Evolutionary conservation across 2,329 filamentous ascomycete species (phyloP).

Genomic region (Talaromyces sp.): DNA sequence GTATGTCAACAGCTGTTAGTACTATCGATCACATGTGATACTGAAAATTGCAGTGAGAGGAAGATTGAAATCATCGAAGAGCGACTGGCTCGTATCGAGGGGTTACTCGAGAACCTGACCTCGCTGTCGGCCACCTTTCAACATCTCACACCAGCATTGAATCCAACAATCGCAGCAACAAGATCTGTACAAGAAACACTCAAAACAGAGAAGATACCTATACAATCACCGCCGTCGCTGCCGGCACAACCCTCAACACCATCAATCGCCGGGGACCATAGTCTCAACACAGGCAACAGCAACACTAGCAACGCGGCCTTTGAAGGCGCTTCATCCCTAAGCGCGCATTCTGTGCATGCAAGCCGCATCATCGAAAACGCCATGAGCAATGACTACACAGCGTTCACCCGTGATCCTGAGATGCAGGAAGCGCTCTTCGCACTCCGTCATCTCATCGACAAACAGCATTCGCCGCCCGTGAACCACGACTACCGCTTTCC

Average conservation of each 20-base stretch:
- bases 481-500: conserved; percentile 29
- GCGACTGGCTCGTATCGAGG: conserved; percentile 49
- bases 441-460: conserved; percentile 38
- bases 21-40: background rate
- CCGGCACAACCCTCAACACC: background rate
- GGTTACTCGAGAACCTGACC: conserved; percentile 37
- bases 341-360: conserved; percentile 48
- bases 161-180: conserved; percentile 11
- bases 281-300: conserved; percentile 15
- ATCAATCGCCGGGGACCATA: conserved; percentile 4
- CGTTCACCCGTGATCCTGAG: conserved; percentile 36
- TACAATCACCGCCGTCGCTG: background rate
- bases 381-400: conserved; percentile 32
- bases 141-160: conserved; percentile 21
- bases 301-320: conserved; percentile 31
- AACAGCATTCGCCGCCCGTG: conserved; percentile 29
- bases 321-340: conserved; percentile 51
- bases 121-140: conserved; percentile 25
- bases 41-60: conserved; percentile 41
- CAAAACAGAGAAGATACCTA: background rate
- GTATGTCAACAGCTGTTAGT: conserved; percentile 25
- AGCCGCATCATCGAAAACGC: conserved; percentile 43
- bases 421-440: conserved; percentile 39
- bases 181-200: background rate
- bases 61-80: conserved; percentile 54